Evolutionary conservation across 129 eudicot species (phyloP).

Genomic region (Cynara cardunculus): DNA sequence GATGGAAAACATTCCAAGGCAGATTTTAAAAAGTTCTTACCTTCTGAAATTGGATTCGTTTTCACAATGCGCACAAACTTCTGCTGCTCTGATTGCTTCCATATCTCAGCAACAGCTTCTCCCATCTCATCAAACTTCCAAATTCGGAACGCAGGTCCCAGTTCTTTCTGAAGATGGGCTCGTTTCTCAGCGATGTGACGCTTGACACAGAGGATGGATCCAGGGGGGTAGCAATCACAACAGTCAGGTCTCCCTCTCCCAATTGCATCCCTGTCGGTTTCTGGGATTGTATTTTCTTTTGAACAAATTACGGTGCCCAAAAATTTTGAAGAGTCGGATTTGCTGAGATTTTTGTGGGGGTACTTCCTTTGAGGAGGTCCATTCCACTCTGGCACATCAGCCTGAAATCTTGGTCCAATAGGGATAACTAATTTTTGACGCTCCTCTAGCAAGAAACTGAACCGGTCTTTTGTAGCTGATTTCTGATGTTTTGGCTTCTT

Average conservation of each 20-base stretch:
- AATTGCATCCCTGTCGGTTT: conserved; percentile 29
- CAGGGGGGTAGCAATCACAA: conserved; percentile 48
- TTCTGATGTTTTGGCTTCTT: conserved; percentile 19
- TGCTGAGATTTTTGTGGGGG: conserved; percentile 9
- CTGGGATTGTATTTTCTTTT: conserved; percentile 13
- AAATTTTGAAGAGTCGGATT: conserved; percentile 42
- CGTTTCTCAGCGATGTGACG: conserved; percentile 47
- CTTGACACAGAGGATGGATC: conserved; percentile 44
- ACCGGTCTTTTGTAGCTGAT: conserved; percentile 13
- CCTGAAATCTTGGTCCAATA: conserved; percentile 65
- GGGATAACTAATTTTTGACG: conserved; percentile 40
- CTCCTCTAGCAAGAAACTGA: conserved; percentile 4
- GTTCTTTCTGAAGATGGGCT: conserved; percentile 37
- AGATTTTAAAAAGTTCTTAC: conserved; percentile 42
- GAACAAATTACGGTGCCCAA: conserved; percentile 70
- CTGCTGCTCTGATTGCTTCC: conserved; percentile 44
- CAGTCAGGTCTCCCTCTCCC: conserved; percentile 53
- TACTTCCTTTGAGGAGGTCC: conserved; percentile 29
- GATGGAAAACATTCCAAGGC: conserved; percentile 36
- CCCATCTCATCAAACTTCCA: conserved; percentile 76
- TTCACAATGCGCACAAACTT: conserved; percentile 38
- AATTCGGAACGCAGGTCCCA: conserved; percentile 53
- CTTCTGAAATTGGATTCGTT: conserved; percentile 27
- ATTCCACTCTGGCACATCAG: conserved; percentile 49
- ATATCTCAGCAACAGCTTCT: conserved; percentile 44